These are phyloP conservation scores for Lodderomyces beijingensis DNA, from an alignment of 1,139 yeast species.

Conservation along the genomic window DNA sequence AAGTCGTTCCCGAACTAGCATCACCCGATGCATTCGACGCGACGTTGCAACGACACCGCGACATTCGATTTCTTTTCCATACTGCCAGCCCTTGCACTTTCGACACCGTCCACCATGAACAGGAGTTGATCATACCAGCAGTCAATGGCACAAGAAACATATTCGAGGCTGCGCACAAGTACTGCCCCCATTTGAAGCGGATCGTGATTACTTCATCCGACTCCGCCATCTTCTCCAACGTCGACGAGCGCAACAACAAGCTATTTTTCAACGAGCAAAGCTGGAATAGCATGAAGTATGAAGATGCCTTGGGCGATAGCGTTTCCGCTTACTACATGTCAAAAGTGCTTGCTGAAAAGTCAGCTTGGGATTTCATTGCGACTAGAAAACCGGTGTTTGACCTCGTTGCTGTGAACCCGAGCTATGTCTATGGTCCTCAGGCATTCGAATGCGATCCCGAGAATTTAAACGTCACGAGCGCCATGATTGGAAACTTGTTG, in stretches of 20 bases:
- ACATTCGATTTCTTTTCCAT: conserved; percentile 27
- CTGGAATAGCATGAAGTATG: conserved; percentile 37
- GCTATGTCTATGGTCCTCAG: conserved; percentile 47
- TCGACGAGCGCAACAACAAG: conserved; percentile 30
- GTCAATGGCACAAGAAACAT: conserved; percentile 36
- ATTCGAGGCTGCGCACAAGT: conserved; percentile 23
- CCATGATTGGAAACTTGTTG: conserved; percentile 22
- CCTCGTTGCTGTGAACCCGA: conserved; percentile 46
- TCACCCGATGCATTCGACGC: conserved; percentile 31
- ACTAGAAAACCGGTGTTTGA: conserved; percentile 35
- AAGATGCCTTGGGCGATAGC: conserved; percentile 35
- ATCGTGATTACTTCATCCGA: conserved; percentile 43
- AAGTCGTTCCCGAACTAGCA: conserved; percentile 32
- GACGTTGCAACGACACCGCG: conserved; percentile 25
- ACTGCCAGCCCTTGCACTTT: conserved; percentile 33
- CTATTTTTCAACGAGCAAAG: conserved; percentile 32
- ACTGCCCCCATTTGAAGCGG: conserved; percentile 25
- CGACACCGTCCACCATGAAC: conserved; percentile 34
- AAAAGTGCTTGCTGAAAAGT: conserved; percentile 36
- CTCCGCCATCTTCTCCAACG: conserved; percentile 38
- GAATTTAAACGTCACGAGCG: conserved; percentile 35
- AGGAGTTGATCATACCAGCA: conserved; percentile 38
- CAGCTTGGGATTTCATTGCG: conserved; percentile 31
- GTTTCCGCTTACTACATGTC: conserved; percentile 39
- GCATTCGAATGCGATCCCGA: conserved; percentile 28